Evolutionary conservation across 257 asterid genomes (phyloP).

Genomic region (Nicotiana attenuata): DNA sequence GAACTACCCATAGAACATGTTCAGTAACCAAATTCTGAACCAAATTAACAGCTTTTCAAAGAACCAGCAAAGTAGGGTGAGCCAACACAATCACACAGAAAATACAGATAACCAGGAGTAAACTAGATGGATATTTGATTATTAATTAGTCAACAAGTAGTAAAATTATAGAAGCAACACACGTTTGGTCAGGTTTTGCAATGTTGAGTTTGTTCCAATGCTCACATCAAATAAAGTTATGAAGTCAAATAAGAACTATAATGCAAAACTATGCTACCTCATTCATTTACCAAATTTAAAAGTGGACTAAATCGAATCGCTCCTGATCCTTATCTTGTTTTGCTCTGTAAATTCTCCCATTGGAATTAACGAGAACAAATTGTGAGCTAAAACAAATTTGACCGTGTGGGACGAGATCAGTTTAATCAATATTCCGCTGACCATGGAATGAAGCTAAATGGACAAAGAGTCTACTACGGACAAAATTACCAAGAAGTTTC

Average conservation of each 20-base stretch:
- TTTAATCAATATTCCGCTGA: no score
- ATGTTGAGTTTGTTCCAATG: neutral
- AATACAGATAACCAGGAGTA: neutral
- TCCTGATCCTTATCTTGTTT: neutral
- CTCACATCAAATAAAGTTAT: neutral
- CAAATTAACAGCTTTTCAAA: no score
- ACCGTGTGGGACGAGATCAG: neutral
- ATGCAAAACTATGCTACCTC: neutral
- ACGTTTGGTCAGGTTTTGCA: neutral
- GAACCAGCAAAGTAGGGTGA: no score
- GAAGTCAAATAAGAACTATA: neutral
- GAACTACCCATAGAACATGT: no score
- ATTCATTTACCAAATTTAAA: neutral
- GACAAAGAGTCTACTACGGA: no score
- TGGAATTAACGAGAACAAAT: no score
- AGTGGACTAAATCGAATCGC: neutral
- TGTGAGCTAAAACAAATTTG: neutral
- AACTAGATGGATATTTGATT: neutral
- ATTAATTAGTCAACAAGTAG: neutral
- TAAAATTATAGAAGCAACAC: neutral
- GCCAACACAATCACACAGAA: no score
- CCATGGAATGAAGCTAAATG: no score
- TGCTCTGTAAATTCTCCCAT: neutral
- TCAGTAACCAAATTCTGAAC: no score
- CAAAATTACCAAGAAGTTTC: neutral